Evolutionary conservation across 371 early-diverging fungal species (phyloP), one percentile per base, ranked within the genome.

Genomic region (Rhizopus sp.): DNA sequence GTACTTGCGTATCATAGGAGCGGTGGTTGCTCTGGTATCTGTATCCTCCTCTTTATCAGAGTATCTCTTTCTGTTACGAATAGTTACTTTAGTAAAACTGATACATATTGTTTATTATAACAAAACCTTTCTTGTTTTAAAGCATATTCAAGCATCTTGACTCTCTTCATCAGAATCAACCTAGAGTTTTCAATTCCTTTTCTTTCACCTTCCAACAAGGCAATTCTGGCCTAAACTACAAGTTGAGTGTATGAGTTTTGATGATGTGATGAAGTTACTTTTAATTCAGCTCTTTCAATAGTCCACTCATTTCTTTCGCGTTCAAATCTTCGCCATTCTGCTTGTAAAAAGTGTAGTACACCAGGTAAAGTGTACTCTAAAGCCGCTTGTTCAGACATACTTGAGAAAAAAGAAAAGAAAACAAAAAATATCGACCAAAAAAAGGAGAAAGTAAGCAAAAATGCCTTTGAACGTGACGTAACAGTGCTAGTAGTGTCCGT

Each of bases 131-230:
- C 89, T 66, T 87, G 85, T 49, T 80, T 60, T 60, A 96, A 62
- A 9, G 93, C 90, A 77, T 81, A 92, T 72, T 96, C 94, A 9
- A 96, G 80, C 94, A 96, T 92, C 69, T 92, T 92, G 38, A 93
- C 84, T 40, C 94, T 72, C 64, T 87, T 82, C 73, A 90, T 64
- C 53, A 96, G 68, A 72, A 92, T 91, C n/a, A 80, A 56, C 64
- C 87, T 90, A 41, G 87, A 57, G 55, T 84, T 89, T 56, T 93
- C 94, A 34, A 85, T 66, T 7, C 88, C 93, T 38, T 89, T 78
- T 45, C 88, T 77, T 68, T 93, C 93, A n/a, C 93, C 93, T 65
- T 93, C 92, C 40, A 94, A 76, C 51, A 88, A 76, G 3, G 93
- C 88, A 48, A 94, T 78, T 32, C 85, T 85, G 32, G 92, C 82